Evolutionary conservation across 129 eudicot species (phyloP), one percentile per base, ranked within the genome.

Genomic region (Helichrysum umbraculigerum): DNA sequence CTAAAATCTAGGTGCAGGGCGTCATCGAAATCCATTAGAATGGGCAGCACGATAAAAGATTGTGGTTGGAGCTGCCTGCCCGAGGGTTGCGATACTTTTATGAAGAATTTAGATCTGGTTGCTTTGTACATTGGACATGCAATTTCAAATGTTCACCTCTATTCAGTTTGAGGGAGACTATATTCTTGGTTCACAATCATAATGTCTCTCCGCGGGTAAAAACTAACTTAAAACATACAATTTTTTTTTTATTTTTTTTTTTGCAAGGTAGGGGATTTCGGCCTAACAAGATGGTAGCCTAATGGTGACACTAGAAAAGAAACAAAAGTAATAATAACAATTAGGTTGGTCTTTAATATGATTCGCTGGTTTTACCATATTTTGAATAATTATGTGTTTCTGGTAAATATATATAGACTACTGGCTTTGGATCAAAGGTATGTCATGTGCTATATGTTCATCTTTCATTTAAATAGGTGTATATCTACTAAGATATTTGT

Each of bases 41-140:
- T 93, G 98, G 98, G 66, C 87, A 75, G 96, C 98, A 17, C 96
- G 98, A 3, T 93, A 93, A 75, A 93, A 90, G 62, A 81, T 93
- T 72, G 98, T 95, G 0, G 90, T 90, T 17, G 98, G 98, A 60
- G 98, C n/a, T n/a, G n/a, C n/a, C 98, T 71, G 96, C 98, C 74
- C 83, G 98, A 60, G 98, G 98, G n/a, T 83, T 93, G 52, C 81
- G 98, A 22, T 93, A 93, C 83, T 95, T 93, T 75, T 96, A 93
- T 42, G 98, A 93, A 84, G 98, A 93, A 86, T 93, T 97, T 78
- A 87, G 98, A 76, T 97, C 90, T 30, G 98, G 98, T 76, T 93
- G 98, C 88, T 88, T 93, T 74, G 98, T 93, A 12, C 98, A 93
- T 73, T 92, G 98, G 98, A 93, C 73, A 93, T 93, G 98, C 78